These are phyloP conservation scores for Penicillium corylophilum DNA, from an alignment of 2,329 filamentous ascomycete genomes.

Conservation along the genomic window DNA sequence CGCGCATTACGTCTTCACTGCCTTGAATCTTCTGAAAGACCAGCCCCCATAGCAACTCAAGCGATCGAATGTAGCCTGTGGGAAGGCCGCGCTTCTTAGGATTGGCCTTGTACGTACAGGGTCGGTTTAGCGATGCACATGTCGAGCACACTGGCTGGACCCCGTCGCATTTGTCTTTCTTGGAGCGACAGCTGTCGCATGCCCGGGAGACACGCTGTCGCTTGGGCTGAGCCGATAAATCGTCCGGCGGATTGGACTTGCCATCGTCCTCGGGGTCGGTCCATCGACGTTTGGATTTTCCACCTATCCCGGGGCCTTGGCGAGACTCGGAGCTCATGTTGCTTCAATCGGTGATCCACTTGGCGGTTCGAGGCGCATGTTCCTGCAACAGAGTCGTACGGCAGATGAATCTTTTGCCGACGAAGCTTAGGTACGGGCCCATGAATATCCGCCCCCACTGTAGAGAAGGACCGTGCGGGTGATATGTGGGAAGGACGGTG, in stretches of 20 bases:
- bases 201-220: conserved; percentile 66
- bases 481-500: neutral
- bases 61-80: conserved; percentile 73
- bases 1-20: conserved; percentile 58
- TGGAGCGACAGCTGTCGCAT: conserved; percentile 66
- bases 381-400: conserved; percentile 24
- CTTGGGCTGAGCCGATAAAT: conserved; percentile 46
- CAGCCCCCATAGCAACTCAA: conserved; percentile 68
- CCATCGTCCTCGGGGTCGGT: conserved; percentile 32
- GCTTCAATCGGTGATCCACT: conserved; percentile 27
- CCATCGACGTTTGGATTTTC: conserved; percentile 33
- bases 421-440: conserved; percentile 16
- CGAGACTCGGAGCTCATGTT: conserved; percentile 36
- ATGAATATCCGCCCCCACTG: conserved; percentile 12
- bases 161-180: conserved; percentile 72
- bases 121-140: conserved; percentile 61
- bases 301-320: conserved; percentile 29
- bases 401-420: conserved; percentile 34
- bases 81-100: conserved; percentile 76
- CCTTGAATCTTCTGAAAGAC: conserved; percentile 63
- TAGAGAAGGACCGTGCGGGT: conserved; percentile 1
- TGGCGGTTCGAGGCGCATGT: conserved; percentile 27
- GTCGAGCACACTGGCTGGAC: conserved; percentile 65
- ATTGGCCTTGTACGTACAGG: conserved; percentile 70
- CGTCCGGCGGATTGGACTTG: conserved; percentile 28